These are phyloP conservation scores for Amanita subjunquillea DNA, from an alignment of 768 basidiomycete species.

Conservation along the genomic window DNA sequence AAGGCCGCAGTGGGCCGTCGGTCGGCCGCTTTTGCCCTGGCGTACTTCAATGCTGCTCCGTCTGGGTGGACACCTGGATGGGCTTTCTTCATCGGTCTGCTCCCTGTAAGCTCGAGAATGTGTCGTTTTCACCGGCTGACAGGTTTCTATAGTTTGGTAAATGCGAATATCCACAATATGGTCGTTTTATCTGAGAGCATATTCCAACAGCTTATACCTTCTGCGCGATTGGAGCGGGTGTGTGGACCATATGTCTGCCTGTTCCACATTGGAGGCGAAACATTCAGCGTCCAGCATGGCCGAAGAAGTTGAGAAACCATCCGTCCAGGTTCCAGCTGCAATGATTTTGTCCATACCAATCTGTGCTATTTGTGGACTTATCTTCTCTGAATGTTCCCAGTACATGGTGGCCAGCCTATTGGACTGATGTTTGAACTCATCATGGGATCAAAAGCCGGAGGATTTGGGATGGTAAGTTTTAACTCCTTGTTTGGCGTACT, in stretches of 20 bases:
- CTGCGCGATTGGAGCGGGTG: conserved; percentile 55
- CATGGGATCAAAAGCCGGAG: conserved; percentile 52
- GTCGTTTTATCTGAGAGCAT: neutral
- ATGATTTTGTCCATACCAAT: conserved; percentile 46
- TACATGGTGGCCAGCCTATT: conserved; percentile 52
- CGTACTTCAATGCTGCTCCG: conserved; percentile 48
- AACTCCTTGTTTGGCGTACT: neutral
- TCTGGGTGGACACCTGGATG: conserved; percentile 62
- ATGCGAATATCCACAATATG: neutral
- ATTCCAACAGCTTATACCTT: conserved; percentile 35
- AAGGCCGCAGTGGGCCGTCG: conserved; percentile 44
- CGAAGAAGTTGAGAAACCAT: conserved; percentile 55
- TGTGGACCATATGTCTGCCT: conserved; percentile 1
- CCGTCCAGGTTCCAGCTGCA: conserved; percentile 42
- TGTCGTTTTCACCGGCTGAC: conserved; percentile 1
- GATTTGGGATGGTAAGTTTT: conserved; percentile 43
- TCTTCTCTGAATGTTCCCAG: conserved; percentile 25
- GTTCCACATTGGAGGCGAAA: neutral
- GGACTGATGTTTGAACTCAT: conserved; percentile 52
- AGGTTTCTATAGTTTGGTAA: conserved; percentile 20
- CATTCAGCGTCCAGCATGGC: conserved; percentile 50
- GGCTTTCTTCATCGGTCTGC: conserved; percentile 58
- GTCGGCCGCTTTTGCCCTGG: conserved; percentile 44
- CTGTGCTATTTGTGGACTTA: conserved; percentile 36
- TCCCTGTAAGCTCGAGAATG: conserved; percentile 31